A percentile compares a stretch with the other conserved stretches of the same genome.
These are phyloP conservation scores for Musa itinerans DNA, from an alignment of 176 grass and related monocot genomes.

Conservation along the genomic window DNA sequence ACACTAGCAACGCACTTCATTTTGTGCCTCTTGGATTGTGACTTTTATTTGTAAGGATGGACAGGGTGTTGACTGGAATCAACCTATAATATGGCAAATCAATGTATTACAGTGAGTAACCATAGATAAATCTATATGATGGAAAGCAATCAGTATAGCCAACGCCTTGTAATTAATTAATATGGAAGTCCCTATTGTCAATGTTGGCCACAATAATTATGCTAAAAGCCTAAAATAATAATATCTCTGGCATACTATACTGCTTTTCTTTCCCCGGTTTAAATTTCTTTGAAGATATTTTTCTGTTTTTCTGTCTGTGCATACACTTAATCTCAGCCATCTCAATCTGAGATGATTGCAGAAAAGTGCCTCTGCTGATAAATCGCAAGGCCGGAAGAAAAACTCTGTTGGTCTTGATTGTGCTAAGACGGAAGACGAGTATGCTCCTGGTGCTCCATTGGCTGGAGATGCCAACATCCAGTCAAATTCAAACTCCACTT, in stretches of 20 bases:
- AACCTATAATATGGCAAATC: background rate
- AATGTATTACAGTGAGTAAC: background rate
- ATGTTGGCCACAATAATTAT: too few relatives aligned
- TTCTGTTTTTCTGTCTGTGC: background rate
- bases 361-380: background rate
- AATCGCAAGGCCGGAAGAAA: conserved; percentile 26
- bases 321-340: background rate
- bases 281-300: background rate
- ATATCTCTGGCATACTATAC: background rate
- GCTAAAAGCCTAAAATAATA: too few relatives aligned
- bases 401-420: conserved; percentile 12
- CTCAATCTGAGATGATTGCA: background rate
- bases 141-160: background rate
- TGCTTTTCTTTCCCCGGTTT: background rate
- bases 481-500: conserved; percentile 28
- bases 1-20: background rate
- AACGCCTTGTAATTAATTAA: too few relatives aligned
- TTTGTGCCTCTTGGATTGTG: background rate
- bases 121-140: background rate
- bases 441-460: conserved; percentile 26
- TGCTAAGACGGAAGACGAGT: conserved; percentile 25
- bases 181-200: too few relatives aligned
- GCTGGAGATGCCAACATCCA: conserved; percentile 20
- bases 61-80: background rate
- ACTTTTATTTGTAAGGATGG: background rate